These are phyloP conservation scores for Grosmannia huntii DNA, from an alignment of 2,329 filamentous ascomycete species.

Conservation along the genomic window DNA sequence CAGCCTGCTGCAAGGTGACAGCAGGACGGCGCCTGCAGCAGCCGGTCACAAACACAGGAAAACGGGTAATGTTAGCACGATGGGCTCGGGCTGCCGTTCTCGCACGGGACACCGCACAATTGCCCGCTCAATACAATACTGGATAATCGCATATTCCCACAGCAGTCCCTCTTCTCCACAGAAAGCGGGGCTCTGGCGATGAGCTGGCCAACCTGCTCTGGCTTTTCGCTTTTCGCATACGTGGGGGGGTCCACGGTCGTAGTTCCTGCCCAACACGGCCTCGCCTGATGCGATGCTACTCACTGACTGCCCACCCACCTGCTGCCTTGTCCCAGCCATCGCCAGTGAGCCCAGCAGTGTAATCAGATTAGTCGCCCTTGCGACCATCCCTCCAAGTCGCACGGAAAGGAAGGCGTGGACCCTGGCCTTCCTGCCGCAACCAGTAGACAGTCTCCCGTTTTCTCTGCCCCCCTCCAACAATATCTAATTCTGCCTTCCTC, in stretches of 20 bases:
- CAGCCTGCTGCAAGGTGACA: too few relatives aligned
- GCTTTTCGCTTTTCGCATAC: background rate
- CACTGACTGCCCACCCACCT: background rate
- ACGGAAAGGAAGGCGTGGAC: background rate
- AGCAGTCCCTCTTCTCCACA: background rate
- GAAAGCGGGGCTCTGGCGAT: background rate
- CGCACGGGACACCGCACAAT: too few relatives aligned
- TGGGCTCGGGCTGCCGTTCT: too few relatives aligned
- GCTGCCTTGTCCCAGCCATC: background rate
- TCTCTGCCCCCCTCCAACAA: background rate
- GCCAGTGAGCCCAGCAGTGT: too few relatives aligned
- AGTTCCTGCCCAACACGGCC: background rate
- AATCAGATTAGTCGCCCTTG: background rate
- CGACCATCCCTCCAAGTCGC: background rate
- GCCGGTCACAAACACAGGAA: too few relatives aligned
- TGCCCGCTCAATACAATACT: too few relatives aligned
- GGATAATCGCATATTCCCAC: too few relatives aligned
- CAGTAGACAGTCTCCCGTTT: background rate
- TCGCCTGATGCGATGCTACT: background rate
- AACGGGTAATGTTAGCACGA: too few relatives aligned
- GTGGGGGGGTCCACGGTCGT: background rate
- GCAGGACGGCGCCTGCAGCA: too few relatives aligned
- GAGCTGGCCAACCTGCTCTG: background rate
- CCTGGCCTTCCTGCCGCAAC: background rate
- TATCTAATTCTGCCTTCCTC: background rate